Evolutionary conservation across 495 filamentous ascomycete species (phyloP).

Genomic region (Penicillium argentinense): DNA sequence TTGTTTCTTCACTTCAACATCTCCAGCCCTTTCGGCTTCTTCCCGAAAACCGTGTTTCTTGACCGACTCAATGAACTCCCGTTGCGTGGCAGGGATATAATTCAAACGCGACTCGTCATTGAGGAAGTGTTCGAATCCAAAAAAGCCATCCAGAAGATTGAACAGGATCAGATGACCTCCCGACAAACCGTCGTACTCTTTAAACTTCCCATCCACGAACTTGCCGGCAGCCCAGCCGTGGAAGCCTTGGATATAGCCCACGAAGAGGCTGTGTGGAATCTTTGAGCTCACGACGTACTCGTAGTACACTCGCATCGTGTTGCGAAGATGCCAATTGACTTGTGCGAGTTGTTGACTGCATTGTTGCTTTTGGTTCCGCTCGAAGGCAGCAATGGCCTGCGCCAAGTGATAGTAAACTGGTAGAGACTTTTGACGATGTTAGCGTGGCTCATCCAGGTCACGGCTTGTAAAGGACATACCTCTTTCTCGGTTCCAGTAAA

Average conservation of each 20-base stretch:
- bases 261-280: constrained; percentile 33
- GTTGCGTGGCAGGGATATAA: constrained; percentile 34
- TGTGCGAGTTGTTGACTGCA: constrained; percentile 20
- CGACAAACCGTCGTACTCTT: constrained; percentile 44
- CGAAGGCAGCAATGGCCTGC: constrained; percentile 21
- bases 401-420: constrained; percentile 37
- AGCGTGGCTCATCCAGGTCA: no score
- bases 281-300: constrained; percentile 13
- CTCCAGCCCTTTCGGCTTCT: constrained; percentile 14
- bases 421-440: constrained; percentile 23
- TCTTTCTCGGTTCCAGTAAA: constrained; percentile 29
- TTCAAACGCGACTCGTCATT: constrained; percentile 14
- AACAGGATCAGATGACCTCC: constrained; percentile 45
- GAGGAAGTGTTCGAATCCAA: constrained; percentile 42
- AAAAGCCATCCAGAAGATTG: constrained; percentile 41
- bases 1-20: constrained; percentile 26
- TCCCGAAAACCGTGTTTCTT: constrained; percentile 16
- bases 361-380: constrained; percentile 15
- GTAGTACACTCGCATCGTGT: constrained; percentile 31
- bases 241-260: constrained; percentile 43
- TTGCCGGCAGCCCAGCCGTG: constrained; percentile 40
- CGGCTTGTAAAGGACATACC: no score
- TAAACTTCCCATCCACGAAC: constrained; percentile 24
- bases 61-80: constrained; percentile 27
- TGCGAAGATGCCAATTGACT: constrained; percentile 24